Evolutionary conservation across 2,329 filamentous ascomycete species (phyloP), one percentile per base, ranked within the genome.

Genomic region (Colletotrichum kahawae): DNA sequence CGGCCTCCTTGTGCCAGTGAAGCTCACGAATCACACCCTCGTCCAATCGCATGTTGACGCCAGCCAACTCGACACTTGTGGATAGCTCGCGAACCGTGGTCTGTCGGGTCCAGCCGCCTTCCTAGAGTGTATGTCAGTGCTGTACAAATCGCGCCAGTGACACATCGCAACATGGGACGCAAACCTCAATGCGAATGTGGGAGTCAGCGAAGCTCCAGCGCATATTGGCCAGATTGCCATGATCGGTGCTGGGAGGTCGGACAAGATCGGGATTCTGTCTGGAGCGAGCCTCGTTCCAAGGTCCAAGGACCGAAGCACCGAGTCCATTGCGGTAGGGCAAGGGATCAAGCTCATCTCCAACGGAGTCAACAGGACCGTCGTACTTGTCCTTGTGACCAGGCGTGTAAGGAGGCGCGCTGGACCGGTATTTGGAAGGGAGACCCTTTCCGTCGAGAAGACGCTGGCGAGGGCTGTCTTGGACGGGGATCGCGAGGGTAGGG

Each of bases 1-100:
- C 94, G 33, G 93, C 93, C 81, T 95, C 92, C 78, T 94, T 94
- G 86, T 95, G 94, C 94, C 94, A 95, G 81, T 95, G 94, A 7
- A 95, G 87, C 82, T 95, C 94, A 31, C 94, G 92, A 78, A 94
- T 94, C 36, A 93, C 93, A 34, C 93, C 93, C 76, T 91, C 85
- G 56, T 93, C 93, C 2, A 95, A 90, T n/a, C 93, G 90, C 94
- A 95, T 95, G 82, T 95, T 95, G 70, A 95, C 94, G 48, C 92
- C 92, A 4, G 94, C 94, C 62, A 95, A 88, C 80, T 95, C 92
- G n/a, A 91, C 88, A 77, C 92, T 93, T 5, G 89, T 89, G 59
- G 90, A 88, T 4, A 94, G 87, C 82, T 94, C 92, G 36, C 91
- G 88, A 18, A 92, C 84, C 4, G 92, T 94, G 1, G 93, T 95